Evolutionary conservation across 2,329 filamentous ascomycete species (phyloP).

Genomic region (Mycosphaerella sp.): DNA sequence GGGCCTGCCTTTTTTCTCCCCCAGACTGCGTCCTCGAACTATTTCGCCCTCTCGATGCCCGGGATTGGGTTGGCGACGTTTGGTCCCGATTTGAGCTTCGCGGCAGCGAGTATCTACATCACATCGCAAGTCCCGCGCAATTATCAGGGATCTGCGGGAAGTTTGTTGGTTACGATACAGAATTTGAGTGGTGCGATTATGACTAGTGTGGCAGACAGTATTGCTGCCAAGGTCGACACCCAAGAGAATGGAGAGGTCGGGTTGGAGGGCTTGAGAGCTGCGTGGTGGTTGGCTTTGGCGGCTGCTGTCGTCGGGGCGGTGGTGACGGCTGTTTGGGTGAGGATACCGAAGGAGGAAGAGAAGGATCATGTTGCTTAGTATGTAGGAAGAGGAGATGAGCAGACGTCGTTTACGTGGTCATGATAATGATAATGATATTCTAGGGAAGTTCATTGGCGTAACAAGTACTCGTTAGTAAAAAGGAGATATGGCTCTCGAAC

Average conservation of each 20-base stretch:
- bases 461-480: no score
- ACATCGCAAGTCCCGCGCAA: slow-evolving; percentile 43
- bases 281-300: slow-evolving; percentile 29
- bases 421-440: no score
- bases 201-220: slow-evolving; percentile 27
- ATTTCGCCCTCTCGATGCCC: slow-evolving; percentile 44
- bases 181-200: slow-evolving; percentile 43
- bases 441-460: no score
- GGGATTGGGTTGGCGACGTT: slow-evolving; percentile 43
- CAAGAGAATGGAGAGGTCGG: slow-evolving; percentile 24
- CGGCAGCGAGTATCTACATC: slow-evolving; percentile 46
- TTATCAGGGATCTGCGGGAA: slow-evolving; percentile 44
- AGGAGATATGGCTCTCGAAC: no score
- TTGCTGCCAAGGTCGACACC: slow-evolving; percentile 25
- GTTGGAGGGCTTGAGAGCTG: slow-evolving; percentile 25
- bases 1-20: slow-evolving; percentile 38
- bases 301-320: slow-evolving; percentile 22
- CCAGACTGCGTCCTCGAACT: slow-evolving; percentile 38
- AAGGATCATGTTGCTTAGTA: slow-evolving; percentile 26
- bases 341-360: slow-evolving; percentile 30
- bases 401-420: no score
- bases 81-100: slow-evolving; percentile 44
- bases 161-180: slow-evolving; percentile 44
- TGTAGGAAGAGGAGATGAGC: no score
- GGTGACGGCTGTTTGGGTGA: slow-evolving; percentile 24